Evolutionary conservation across 352 stramenopile genomes (phyloP), one percentile per base, ranked within the genome.

Genomic region (Phytophthora multivora): DNA sequence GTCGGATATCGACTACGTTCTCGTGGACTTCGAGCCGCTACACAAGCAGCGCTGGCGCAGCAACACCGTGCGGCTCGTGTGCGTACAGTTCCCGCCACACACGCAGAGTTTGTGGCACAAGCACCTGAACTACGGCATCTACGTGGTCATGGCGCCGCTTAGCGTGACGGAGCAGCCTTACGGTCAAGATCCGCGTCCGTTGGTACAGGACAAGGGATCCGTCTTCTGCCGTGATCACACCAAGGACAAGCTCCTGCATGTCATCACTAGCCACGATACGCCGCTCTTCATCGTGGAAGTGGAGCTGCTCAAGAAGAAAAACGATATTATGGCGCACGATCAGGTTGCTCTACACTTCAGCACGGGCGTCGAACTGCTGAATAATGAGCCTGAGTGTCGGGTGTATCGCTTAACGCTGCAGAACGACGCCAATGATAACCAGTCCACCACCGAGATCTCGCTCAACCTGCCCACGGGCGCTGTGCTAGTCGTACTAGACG

Each of bases 221-320:
- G 71, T 86, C 6, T 79, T 86, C 57, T 86, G 77, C 40, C 73
- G 73, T 9, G 75, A 86, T 56, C 77, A 86, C 59, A 79, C 68
- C 9, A 61, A 71, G 33, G 75, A 85, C 67, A 60, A 71, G 18
- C 53, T 80, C 10, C 62, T 77, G 40, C 75, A 87, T 16, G 59
- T 82, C 11, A 66, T 81, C 13, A 60, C 45, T 5, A 79, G 64
- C 1, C 19, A 42, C 13, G 64, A 77, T 5, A 35, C 55, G 10
- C 63, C 66, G 19, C 64, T 79, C 28, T 66, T 73, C 55, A 87
- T 84, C 48, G 69, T 86, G 26, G 73, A 83, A 25, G 73, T 87
- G 19, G 77, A 87, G 64, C 61, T 87, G 12, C 60, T 81, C 18
- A 69, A 61, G 31, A 61, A 76, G 36, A 68, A 73, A 26, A 43